Percentiles rank a stretch among this genome's conserved stretches.
These are phyloP conservation scores for Alternaria panax DNA, from an alignment of 2,329 filamentous ascomycete species.

Conservation along the genomic window DNA sequence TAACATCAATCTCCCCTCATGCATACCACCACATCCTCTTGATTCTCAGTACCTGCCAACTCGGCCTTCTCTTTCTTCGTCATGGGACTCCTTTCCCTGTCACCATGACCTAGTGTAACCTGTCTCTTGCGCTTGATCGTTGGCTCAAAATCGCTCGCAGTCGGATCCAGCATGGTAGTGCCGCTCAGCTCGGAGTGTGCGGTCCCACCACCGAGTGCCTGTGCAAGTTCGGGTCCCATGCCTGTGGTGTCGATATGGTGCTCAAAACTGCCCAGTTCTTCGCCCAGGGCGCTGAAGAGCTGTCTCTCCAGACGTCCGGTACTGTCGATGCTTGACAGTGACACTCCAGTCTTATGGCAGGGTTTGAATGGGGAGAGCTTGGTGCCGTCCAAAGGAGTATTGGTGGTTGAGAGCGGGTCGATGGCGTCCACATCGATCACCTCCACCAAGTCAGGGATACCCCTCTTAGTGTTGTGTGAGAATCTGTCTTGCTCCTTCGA, in stretches of 20 bases:
- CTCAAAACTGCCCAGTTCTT: constrained; percentile 38
- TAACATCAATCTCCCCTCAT: constrained; percentile 4
- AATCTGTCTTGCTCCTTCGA: constrained; percentile 4
- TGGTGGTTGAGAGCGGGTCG: constrained; percentile 15
- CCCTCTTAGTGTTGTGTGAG: background rate
- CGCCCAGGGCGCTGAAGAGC: constrained; percentile 42
- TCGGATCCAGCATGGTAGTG: constrained; percentile 5
- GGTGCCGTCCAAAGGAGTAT: constrained; percentile 1
- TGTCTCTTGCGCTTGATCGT: constrained; percentile 41
- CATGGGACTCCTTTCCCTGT: constrained; percentile 28
- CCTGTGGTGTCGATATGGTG: constrained; percentile 15
- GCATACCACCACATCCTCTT: background rate
- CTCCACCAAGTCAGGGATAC: constrained; percentile 18
- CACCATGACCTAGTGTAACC: constrained; percentile 25
- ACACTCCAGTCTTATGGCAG: constrained; percentile 28
- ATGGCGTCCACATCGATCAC: constrained; percentile 34
- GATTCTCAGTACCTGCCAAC: background rate
- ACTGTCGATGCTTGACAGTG: constrained; percentile 41
- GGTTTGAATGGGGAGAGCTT: constrained; percentile 28
- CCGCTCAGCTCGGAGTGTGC: constrained; percentile 9
- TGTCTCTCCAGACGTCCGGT: constrained; percentile 37
- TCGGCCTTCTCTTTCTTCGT: constrained; percentile 36
- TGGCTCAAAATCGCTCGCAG: constrained; percentile 23
- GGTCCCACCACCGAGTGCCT: constrained; percentile 6
- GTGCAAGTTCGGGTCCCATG: constrained; percentile 26